These are phyloP conservation scores for Pulveroboletus frians DNA, from an alignment of 768 basidiomycete genomes.

Conservation along the genomic window DNA sequence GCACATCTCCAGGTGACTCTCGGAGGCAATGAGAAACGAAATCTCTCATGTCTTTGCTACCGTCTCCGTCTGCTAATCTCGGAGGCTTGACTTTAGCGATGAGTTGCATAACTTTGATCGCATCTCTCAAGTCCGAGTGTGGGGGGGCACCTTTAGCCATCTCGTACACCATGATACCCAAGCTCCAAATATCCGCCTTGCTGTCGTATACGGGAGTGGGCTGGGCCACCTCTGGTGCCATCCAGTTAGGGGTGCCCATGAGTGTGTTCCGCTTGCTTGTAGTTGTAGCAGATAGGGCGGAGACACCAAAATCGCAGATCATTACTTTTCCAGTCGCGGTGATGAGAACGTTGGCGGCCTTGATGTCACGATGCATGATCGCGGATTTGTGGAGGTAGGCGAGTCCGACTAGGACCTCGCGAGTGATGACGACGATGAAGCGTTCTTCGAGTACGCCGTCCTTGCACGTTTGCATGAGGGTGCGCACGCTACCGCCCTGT, in stretches of 20 bases:
- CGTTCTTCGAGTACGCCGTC: slow-evolving; percentile 80
- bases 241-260: slow-evolving; percentile 98
- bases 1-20: slow-evolving; percentile 74
- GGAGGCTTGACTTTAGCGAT: slow-evolving; percentile 86
- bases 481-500: slow-evolving; percentile 88
- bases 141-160: slow-evolving; percentile 97
- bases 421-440: slow-evolving; percentile 79
- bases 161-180: slow-evolving; percentile 94
- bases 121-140: slow-evolving; percentile 78
- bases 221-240: slow-evolving; percentile 98
- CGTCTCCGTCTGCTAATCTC: slow-evolving; percentile 68
- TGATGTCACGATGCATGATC: slow-evolving; percentile 96
- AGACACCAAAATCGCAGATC: slow-evolving; percentile 98
- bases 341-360: slow-evolving; percentile 94
- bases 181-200: slow-evolving; percentile 97
- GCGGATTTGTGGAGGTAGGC: slow-evolving; percentile 88
- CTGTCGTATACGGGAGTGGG: slow-evolving; percentile 87
- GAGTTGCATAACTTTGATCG: slow-evolving; percentile 81
- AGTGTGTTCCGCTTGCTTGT: slow-evolving; percentile 93
- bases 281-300: slow-evolving; percentile 78
- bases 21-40: slow-evolving; percentile 81
- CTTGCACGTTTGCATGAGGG: slow-evolving; percentile 84
- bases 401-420: slow-evolving; percentile 85
- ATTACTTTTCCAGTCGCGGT: slow-evolving; percentile 86
- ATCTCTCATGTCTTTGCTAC: slow-evolving; percentile 81